Evolutionary conservation across 2,329 filamentous ascomycete species (phyloP).

Genomic region (Pestalotiopsis sp.): DNA sequence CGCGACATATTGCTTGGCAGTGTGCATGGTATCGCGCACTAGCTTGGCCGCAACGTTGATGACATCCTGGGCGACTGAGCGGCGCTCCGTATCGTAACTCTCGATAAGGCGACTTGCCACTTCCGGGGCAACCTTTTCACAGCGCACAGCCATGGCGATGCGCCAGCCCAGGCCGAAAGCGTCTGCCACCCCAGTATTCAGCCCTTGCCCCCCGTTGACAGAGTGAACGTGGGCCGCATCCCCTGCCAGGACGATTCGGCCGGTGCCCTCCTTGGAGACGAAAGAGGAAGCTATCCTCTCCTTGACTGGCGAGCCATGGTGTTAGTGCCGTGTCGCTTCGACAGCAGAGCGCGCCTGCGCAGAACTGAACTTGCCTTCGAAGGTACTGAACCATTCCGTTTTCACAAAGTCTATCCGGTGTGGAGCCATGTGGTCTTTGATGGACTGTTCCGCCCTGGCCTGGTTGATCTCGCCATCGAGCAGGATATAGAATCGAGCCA

Average conservation of each 20-base stretch:
- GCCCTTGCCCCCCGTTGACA: slow-evolving; percentile 59
- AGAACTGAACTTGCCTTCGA: slow-evolving; percentile 39
- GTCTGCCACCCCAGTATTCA: slow-evolving; percentile 62
- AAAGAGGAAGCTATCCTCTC: slow-evolving; percentile 43
- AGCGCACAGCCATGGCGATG: slow-evolving; percentile 34
- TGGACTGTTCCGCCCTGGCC: slow-evolving; percentile 41
- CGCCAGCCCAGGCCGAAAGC: slow-evolving; percentile 60
- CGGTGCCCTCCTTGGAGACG: slow-evolving; percentile 40
- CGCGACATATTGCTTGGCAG: slow-evolving; percentile 48
- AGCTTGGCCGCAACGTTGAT: slow-evolving; percentile 50
- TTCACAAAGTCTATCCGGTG: slow-evolving; percentile 44
- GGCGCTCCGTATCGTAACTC: slow-evolving; percentile 48
- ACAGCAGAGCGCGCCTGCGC: neutral
- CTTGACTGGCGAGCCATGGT: slow-evolving; percentile 37
- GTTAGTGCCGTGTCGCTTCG: neutral
- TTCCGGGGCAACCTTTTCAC: slow-evolving; percentile 23
- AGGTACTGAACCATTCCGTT: slow-evolving; percentile 54
- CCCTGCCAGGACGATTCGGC: slow-evolving; percentile 54
- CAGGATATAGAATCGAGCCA: slow-evolving; percentile 50
- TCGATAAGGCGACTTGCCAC: slow-evolving; percentile 33
- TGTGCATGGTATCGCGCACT: slow-evolving; percentile 46
- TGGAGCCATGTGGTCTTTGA: slow-evolving; percentile 46
- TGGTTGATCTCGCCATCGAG: slow-evolving; percentile 48
- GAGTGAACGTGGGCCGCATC: slow-evolving; percentile 61
- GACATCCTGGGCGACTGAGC: slow-evolving; percentile 45